Evolutionary conservation across 2,329 filamentous ascomycete species (phyloP).

Genomic region (Arthrobotrys megalospora): DNA sequence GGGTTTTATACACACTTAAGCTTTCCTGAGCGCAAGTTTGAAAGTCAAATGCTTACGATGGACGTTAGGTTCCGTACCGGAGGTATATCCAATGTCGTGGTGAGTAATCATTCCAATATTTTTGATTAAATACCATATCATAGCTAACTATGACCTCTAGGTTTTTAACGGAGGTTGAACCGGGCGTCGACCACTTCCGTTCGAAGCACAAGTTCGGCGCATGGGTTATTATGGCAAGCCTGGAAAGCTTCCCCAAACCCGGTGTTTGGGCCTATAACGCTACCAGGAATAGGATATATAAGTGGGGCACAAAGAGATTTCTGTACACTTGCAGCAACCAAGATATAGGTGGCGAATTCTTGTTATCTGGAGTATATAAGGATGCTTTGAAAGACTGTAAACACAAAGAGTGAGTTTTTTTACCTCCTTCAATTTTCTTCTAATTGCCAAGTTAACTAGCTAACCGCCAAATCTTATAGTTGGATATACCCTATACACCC

Average conservation of each 20-base stretch:
- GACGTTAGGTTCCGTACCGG: conserved; percentile 28
- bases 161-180: conserved; percentile 45
- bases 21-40: not conserved
- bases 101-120: not conserved
- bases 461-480: conserved; percentile 6
- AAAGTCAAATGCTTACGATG: not conserved
- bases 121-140: not conserved
- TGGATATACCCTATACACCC: conserved; percentile 29
- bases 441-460: not conserved
- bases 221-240: conserved; percentile 31
- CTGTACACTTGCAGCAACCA: conserved; percentile 44
- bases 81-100: conserved; percentile 41
- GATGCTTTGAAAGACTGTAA: conserved; percentile 32
- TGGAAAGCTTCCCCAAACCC: conserved; percentile 29
- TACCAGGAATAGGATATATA: conserved; percentile 20
- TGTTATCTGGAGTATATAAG: conserved; percentile 1
- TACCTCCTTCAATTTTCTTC: too few relatives aligned
- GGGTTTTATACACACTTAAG: not conserved
- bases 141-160: conserved; percentile 2
- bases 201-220: conserved; percentile 9
- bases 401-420: conserved; percentile 27
- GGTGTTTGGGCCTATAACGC: conserved; percentile 42
- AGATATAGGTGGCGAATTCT: conserved; percentile 29
- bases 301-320: conserved; percentile 45
- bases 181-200: conserved; percentile 20